Conservation (phyloP, 1,284 basidiomycete genomes). For the Peniophora sp. region DNA sequence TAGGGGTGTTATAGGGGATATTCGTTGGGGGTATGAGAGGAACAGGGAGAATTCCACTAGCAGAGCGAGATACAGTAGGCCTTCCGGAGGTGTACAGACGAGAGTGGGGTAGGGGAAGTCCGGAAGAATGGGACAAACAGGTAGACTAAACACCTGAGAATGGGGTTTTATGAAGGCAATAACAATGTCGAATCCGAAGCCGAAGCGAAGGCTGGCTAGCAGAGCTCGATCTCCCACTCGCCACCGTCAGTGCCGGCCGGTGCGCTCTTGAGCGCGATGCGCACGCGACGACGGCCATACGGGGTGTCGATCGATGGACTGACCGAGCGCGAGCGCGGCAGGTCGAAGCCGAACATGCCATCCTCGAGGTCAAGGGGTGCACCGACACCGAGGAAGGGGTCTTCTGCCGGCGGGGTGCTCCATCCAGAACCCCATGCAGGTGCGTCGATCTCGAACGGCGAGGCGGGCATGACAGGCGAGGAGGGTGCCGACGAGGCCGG, state of each 20-base stretch:
- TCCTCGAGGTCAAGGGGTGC: constrained; percentile 29
- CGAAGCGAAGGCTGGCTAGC: too few relatives aligned
- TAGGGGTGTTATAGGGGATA: neutral
- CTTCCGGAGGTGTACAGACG: neutral
- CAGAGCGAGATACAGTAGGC: too few relatives aligned
- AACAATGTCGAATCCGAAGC: too few relatives aligned
- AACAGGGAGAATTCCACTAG: neutral
- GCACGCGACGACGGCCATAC: constrained; percentile 41
- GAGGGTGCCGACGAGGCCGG: constrained; percentile 34
- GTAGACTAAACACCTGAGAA: too few relatives aligned
- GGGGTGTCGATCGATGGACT: constrained; percentile 29
- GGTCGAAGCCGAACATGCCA: constrained; percentile 16
- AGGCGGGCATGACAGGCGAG: constrained; percentile 14
- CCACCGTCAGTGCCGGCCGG: constrained; percentile 57
- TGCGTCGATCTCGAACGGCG: constrained; percentile 22
- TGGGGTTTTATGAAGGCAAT: too few relatives aligned
- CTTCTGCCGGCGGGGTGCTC: constrained; percentile 19
- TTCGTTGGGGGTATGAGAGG: neutral
- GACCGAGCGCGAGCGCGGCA: too few relatives aligned
- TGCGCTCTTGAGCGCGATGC: constrained; percentile 57
- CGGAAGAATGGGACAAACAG: neutral
- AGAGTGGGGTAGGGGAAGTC: neutral
- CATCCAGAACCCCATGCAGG: constrained; percentile 21
- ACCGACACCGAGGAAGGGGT: constrained; percentile 52
- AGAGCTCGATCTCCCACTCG: constrained; percentile 67